Percentiles rank a stretch among this genome's conserved stretches.
These are phyloP conservation scores for Tylopilus felleus DNA, from an alignment of 768 basidiomycete genomes.

Conservation along the genomic window DNA sequence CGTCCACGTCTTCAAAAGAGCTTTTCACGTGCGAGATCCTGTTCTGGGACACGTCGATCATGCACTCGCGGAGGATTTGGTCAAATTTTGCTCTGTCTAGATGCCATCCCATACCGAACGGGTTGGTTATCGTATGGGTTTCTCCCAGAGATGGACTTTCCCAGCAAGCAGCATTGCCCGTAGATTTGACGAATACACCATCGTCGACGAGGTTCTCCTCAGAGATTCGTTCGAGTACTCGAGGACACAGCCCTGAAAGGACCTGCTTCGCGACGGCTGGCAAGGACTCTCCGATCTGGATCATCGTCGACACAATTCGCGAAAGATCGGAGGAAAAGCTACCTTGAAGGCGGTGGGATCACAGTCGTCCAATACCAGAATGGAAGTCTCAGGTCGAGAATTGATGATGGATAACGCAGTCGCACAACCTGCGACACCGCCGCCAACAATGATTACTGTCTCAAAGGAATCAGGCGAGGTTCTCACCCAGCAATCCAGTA, in stretches of 20 bases:
- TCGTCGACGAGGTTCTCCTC: background rate
- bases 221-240: background rate
- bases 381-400: background rate
- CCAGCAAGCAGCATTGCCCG: background rate
- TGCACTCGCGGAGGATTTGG: background rate
- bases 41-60: background rate
- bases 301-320: background rate
- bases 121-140: background rate
- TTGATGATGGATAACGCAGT: background rate
- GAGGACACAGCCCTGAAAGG: background rate
- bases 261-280: background rate
- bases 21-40: background rate
- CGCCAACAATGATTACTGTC: background rate
- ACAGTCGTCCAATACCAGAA: background rate
- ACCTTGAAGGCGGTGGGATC: background rate
- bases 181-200: background rate
- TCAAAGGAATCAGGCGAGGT: background rate
- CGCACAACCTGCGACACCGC: background rate
- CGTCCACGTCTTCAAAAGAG: background rate
- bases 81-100: background rate
- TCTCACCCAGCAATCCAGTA: background rate
- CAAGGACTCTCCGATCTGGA: background rate
- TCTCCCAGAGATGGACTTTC: background rate
- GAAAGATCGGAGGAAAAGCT: background rate
- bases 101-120: background rate